A percentile compares a stretch with the other conserved stretches of the same genome.
These are phyloP conservation scores for Suhomyces kilbournensis DNA, from an alignment of 805 yeast genomes.

Conservation along the genomic window DNA sequence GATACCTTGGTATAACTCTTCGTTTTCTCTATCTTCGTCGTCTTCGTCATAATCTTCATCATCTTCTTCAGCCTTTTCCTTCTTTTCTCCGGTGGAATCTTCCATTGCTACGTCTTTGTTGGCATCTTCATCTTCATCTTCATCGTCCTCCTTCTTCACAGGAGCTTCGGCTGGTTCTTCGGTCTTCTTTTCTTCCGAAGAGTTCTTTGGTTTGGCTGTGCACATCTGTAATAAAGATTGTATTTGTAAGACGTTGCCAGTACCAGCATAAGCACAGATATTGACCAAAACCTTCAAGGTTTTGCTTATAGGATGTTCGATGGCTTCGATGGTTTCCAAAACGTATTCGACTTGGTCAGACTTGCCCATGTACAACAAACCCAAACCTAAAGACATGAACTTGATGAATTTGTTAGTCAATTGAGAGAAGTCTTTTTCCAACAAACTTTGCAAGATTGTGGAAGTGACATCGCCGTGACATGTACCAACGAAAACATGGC, in stretches of 20 bases:
- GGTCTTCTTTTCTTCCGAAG: constrained; percentile 57
- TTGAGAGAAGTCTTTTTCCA: constrained; percentile 79
- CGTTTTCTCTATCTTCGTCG: constrained; percentile 41
- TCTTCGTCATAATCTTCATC: constrained; percentile 29
- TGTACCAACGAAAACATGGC: constrained; percentile 93
- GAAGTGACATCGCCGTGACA: constrained; percentile 93
- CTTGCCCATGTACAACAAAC: constrained; percentile 88
- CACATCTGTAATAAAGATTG: constrained; percentile 88
- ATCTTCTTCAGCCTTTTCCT: constrained; percentile 17
- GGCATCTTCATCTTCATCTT: background rate
- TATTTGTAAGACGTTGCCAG: constrained; percentile 94
- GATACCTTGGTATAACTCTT: constrained; percentile 69
- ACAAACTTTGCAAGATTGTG: constrained; percentile 82
- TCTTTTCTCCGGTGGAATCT: constrained; percentile 22
- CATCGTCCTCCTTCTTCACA: constrained; percentile 19
- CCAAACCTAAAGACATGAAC: constrained; percentile 88
- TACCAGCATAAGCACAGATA: constrained; percentile 94
- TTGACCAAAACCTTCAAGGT: constrained; percentile 86
- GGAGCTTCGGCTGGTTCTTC: constrained; percentile 47
- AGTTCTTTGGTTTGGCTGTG: constrained; percentile 64
- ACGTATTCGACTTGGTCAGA: constrained; percentile 93
- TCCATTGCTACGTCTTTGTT: constrained; percentile 29
- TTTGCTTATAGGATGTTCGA: constrained; percentile 90
- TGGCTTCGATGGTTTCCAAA: constrained; percentile 87
- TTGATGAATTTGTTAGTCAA: constrained; percentile 83